phyloP scores from a whole-genome alignment of 129 eudicot genomes.

The Pulicaria dysenterica region DNA sequence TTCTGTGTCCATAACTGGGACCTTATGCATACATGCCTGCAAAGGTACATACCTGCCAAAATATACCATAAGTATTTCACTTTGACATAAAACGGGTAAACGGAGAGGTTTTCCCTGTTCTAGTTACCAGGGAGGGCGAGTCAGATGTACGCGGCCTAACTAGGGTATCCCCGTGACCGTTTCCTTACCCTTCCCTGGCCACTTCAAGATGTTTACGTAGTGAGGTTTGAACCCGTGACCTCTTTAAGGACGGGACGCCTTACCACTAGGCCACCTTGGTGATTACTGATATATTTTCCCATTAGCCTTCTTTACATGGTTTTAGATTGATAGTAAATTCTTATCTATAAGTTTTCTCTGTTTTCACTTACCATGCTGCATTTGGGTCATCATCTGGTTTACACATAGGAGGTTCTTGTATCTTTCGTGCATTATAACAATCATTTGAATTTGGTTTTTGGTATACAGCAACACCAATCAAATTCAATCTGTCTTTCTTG shows the following conservation, averaged over 20 bases:
- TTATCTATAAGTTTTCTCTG: background rate
- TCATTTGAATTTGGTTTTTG: conserved; percentile 71
- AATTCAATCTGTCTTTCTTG: conserved; percentile 60
- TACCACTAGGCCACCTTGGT: too few relatives aligned
- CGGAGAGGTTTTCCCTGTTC: too few relatives aligned
- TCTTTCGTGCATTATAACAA: conserved; percentile 65
- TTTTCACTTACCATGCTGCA: conserved; percentile 65
- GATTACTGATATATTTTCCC: background rate
- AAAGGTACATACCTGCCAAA: conserved; percentile 67
- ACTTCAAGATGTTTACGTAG: too few relatives aligned
- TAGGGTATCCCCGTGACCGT: too few relatives aligned
- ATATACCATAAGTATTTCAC: background rate
- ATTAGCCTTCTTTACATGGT: background rate
- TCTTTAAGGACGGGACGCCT: too few relatives aligned
- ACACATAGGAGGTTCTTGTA: conserved; percentile 62
- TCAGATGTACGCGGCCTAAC: too few relatives aligned
- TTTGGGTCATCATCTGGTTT: conserved; percentile 70
- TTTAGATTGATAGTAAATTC: background rate
- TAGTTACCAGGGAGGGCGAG: too few relatives aligned
- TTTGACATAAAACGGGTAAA: background rate
- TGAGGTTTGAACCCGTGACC: too few relatives aligned
- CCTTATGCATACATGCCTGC: conserved; percentile 69
- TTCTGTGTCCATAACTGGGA: conserved; percentile 47
- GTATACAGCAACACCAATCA: conserved; percentile 67
- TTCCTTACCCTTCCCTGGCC: too few relatives aligned